A percentile compares a stretch with the other conserved stretches of the same genome.
Conservation (phyloP, 108 stramenopile genomes). For the Bacterosira constricta region DNA sequence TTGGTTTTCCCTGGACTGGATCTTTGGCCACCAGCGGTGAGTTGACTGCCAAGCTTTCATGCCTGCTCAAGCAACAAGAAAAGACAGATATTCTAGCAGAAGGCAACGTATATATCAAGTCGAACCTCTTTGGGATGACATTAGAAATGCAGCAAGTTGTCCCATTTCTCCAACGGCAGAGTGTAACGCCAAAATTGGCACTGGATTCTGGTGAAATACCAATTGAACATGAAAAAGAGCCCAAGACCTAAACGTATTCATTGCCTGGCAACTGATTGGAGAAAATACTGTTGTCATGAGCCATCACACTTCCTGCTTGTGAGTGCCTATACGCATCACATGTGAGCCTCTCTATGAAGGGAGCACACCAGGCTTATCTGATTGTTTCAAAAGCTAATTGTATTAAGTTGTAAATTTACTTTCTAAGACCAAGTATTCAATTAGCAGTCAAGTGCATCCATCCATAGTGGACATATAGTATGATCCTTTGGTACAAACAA, state of each 20-base stretch:
- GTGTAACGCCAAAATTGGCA: not conserved
- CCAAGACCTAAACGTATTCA: not conserved
- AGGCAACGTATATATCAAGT: not conserved
- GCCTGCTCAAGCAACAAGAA: not conserved
- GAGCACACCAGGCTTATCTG: no score
- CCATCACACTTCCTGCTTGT: no score
- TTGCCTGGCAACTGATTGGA: no score
- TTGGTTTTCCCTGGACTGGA: constrained; percentile 22
- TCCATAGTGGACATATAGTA: no score
- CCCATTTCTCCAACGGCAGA: not conserved
- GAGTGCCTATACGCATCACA: no score
- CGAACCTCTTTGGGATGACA: not conserved
- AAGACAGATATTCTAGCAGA: not conserved
- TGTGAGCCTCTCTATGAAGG: no score
- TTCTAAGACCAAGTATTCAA: no score
- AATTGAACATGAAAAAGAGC: not conserved
- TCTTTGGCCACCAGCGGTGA: not conserved
- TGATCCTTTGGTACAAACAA: no score
- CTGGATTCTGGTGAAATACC: not conserved
- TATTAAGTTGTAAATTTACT: no score
- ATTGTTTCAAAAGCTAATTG: no score
- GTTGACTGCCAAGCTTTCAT: not conserved
- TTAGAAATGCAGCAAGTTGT: not conserved
- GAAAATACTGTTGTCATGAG: no score
- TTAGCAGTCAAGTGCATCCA: no score